Base-by-base conservation (phyloP, 1,284 basidiomycete species). In the Blastosporella zonata region DNA sequence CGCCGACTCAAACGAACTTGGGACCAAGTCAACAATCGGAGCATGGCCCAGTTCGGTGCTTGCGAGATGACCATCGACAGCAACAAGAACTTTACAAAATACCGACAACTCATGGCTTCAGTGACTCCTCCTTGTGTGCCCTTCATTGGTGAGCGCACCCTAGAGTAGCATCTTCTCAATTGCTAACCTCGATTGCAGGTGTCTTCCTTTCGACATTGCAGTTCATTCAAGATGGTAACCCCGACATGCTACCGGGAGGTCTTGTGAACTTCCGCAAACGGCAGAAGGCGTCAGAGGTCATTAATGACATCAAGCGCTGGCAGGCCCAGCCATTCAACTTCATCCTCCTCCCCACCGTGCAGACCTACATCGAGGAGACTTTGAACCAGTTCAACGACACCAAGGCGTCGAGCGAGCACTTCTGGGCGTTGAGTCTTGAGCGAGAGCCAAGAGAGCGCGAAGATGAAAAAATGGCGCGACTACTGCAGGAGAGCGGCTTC, bases 221-320 rank as follows among this genome's bases (percentile, higher is more conserved):
- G 2, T 98, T 99, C 69, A 97, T 97, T 65, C 93, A 97, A 67
- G 97, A 99, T 62, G 97, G 96, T n/a, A 95, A 95, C 64, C 88
- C 91, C 47, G 93, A 99, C 71, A 82, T 82, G 50, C 70, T 92
- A 4, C 80, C 84, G 18, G 87, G 84, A 23, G 78, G 82, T 54
- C 75, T 97, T 57, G 87, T 99, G 72, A 98, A 99, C 70, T 99
- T 99, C 71, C 84, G 87, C 64, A 99, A 99, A 69, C 85, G 95
- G 7, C 86, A 91, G 61, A 92, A 92, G 66, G 87, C 93, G 0
- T 93, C 93, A 7, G 94, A 97, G 62, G 89, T 98, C 56, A 93
- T 99, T 58, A 83, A 89, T 52, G 95, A 99, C 65, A 97, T 99
- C 64, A 91, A 96, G 62, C 87, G 93, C 34, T 97, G 95, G 82